A percentile compares a stretch with the other conserved stretches of the same genome.
phyloP scores from a whole-genome alignment of 1,284 basidiomycete species.

The Apiotrichum veenhuisii region DNA sequence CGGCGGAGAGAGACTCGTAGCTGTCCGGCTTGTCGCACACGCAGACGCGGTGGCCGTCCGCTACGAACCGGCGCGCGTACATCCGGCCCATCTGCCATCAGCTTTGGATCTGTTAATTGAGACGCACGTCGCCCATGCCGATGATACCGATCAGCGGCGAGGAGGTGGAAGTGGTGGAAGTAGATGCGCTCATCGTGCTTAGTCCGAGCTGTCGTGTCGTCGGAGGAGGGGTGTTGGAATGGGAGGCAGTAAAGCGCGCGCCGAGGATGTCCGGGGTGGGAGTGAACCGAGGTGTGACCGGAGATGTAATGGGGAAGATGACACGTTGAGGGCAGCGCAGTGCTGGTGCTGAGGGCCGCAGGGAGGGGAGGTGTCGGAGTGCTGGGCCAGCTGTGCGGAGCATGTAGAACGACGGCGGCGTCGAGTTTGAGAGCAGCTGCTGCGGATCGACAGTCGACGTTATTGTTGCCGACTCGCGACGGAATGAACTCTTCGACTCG shows the following conservation, averaged over 20 bases:
- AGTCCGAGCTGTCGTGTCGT: not conserved
- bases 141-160: slow-evolving; percentile 74
- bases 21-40: slow-evolving; percentile 85
- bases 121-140: slow-evolving; percentile 67
- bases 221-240: not conserved
- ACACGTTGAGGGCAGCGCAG: too few relatives aligned
- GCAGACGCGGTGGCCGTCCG: slow-evolving; percentile 61
- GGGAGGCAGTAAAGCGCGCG: not conserved
- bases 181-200: not conserved
- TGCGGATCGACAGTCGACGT: too few relatives aligned
- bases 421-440: not conserved
- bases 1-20: slow-evolving; percentile 62
- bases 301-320: too few relatives aligned
- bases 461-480: not conserved
- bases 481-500: not conserved
- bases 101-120: not conserved
- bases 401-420: not conserved
- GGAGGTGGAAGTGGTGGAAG: too few relatives aligned
- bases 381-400: not conserved
- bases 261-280: too few relatives aligned
- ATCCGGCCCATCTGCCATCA: slow-evolving; percentile 76
- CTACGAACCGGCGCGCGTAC: slow-evolving; percentile 65
- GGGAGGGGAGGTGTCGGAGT: not conserved
- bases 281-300: not conserved
- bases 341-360: too few relatives aligned